These are phyloP conservation scores for Neofusicoccum parvum DNA, from an alignment of 2,329 filamentous ascomycete genomes.

Conservation along the genomic window DNA sequence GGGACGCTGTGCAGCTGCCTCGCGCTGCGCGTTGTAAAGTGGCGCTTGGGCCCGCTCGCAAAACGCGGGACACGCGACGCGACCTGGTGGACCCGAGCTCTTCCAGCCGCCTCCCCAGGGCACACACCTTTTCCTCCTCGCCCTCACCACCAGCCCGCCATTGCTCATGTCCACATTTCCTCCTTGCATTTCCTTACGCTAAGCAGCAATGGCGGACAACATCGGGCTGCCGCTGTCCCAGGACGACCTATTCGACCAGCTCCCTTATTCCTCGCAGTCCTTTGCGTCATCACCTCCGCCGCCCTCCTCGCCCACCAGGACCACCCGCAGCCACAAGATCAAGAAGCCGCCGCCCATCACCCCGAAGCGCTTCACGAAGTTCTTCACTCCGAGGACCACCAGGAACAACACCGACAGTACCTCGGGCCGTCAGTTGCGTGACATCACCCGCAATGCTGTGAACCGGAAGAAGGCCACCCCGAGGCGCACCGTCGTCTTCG, in stretches of 20 bases:
- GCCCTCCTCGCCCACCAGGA: conserved; percentile 31
- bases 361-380: conserved; percentile 53
- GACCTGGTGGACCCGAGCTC: conserved; percentile 17
- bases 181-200: conserved; percentile 20
- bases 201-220: conserved; percentile 11
- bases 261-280: conserved; percentile 16
- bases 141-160: conserved; percentile 6
- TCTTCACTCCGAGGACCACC: conserved; percentile 49
- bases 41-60: conserved; percentile 7
- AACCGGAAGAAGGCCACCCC: conserved; percentile 42
- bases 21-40: not conserved
- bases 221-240: conserved; percentile 8
- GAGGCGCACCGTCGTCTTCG: conserved; percentile 44
- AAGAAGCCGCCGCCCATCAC: conserved; percentile 54
- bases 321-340: conserved; percentile 35
- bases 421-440: conserved; percentile 49
- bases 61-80: conserved; percentile 22
- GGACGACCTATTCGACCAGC: conserved; percentile 12
- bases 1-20: not conserved
- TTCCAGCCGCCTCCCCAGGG: conserved; percentile 12
- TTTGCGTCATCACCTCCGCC: conserved; percentile 39
- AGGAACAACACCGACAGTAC: conserved; percentile 22
- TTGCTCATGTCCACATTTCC: not conserved
- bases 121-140: conserved; percentile 1
- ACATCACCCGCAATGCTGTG: conserved; percentile 51